Evolutionary conservation across 1,284 basidiomycete species (phyloP), one percentile per base, ranked within the genome.

Genomic region (Jaminaea rosea): DNA sequence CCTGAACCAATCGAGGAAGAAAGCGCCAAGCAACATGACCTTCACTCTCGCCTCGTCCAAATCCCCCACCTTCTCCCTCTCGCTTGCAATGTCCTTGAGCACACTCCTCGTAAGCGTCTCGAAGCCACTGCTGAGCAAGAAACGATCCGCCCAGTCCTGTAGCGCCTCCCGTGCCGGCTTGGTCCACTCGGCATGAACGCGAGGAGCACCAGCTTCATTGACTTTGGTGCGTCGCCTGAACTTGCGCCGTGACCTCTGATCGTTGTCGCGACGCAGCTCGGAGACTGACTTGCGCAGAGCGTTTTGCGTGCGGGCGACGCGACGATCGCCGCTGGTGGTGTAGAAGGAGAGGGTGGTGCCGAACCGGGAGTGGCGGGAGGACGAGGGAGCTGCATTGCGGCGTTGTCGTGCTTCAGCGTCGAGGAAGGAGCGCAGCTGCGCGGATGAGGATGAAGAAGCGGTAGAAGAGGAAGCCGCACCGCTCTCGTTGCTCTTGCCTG

Each of bases 1-100:
- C 9, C 67, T 54, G 47, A 71, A 72, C 47, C 70, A 74, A 23
- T 69, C 70, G 21, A 74, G 55, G 56, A 73, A 74, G 49, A 66
- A 74, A 15, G 57, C 49, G 15, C 58, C 63, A 9, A 71, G 49
- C 42, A 66, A 61, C 65, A 74, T 66, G 34, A 66, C 56, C 10
- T 62, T 60, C 44, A 71, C 53, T 8, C 72, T 59, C 10, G 72
- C 69, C 11, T 58, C 46, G 23, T 71, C 72, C 26, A 71, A 44
- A 45, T 72, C 64, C 26, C 69, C 70, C 15, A 72, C 54, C 49
- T 72, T 72, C 49, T 63, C 65, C 11, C 65, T 55, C 52, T 74
- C 72, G 2, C 60, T 60, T 17, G 65, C 67, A n/a, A 74, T 68
- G 47, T 72, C 72, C 27, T 66, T 60, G 36, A 72, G 53, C 34